A percentile compares a stretch with the other conserved stretches of the same genome.
phyloP scores from a whole-genome alignment of 768 basidiomycete genomes.

The Pleurotus djamor region DNA sequence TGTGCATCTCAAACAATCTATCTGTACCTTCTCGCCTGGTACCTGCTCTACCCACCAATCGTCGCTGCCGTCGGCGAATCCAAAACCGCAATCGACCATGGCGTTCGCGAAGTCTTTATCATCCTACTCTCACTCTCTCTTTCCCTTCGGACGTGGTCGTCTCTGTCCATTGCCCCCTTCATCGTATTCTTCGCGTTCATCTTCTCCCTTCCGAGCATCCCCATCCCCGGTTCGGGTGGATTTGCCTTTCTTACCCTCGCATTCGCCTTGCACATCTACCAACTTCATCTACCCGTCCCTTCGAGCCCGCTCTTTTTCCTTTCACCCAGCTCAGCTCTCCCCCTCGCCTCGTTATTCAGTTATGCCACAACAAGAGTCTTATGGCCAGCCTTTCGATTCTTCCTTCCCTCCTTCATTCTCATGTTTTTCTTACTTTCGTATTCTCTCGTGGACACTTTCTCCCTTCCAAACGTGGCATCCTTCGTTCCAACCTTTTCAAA shows the following conservation, averaged over 20 bases:
- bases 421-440: slow-evolving; percentile 42
- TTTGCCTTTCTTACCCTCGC: slow-evolving; percentile 41
- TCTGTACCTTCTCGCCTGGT: slow-evolving; percentile 38
- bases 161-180: slow-evolving; percentile 28
- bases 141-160: slow-evolving; percentile 26
- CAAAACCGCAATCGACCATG: slow-evolving; percentile 13
- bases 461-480: not conserved
- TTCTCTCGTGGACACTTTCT: slow-evolving; percentile 40
- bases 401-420: slow-evolving; percentile 45
- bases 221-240: slow-evolving; percentile 33
- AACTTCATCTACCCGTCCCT: slow-evolving; percentile 41
- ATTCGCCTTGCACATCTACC: slow-evolving; percentile 36
- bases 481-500: slow-evolving; percentile 7
- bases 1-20: slow-evolving; percentile 33
- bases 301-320: slow-evolving; percentile 46
- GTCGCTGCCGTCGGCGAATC: slow-evolving; percentile 18
- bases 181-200: slow-evolving; percentile 40
- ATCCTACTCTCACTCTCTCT: slow-evolving; percentile 35
- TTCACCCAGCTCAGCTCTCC: slow-evolving; percentile 33
- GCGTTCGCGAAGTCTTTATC: slow-evolving; percentile 33
- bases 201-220: slow-evolving; percentile 36
- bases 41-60: slow-evolving; percentile 37
- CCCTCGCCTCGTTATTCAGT: slow-evolving; percentile 40
- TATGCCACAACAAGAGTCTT: slow-evolving; percentile 33
- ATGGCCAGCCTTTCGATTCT: slow-evolving; percentile 40